Base-by-base conservation (phyloP, 305 asterid species). In the Rubia occidens region DNA sequence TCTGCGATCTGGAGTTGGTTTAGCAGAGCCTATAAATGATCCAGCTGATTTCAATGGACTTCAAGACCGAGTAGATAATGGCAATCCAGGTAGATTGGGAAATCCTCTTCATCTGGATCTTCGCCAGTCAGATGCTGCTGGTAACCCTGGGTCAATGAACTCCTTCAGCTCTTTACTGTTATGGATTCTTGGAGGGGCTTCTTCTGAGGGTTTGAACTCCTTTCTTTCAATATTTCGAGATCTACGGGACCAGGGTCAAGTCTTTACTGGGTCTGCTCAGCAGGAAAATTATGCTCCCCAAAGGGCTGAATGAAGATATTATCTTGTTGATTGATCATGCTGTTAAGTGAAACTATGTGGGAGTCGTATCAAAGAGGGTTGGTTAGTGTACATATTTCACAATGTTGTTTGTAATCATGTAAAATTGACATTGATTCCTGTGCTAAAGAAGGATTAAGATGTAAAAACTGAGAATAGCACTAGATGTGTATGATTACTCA, bases 151-250 rank as follows among this genome's bases (percentile, higher is more conserved):
- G 73, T 86, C 91, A 42, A 75, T 94, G 95, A 94, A 84, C 73
- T 88, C 97, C 8, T 86, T 90, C 70, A 90, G 96, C 77, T 87
- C 96, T 62, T 82, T 89, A 71, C 72, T 94, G 83, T 78, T 89
- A 79, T 89, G 96, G 97, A 89, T 94, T 71, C 86, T 89, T 20
- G 97, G 99, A 51, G 99, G 97, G 66, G 90, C 95, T 67, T 82
- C 97, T 70, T 89, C 99, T 20, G 97, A 94, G 80, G 84, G 96
- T 82, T 85, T 90, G 55, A 90, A 86, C 83, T 94, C 97, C 11
- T 86, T 94, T 53, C 82, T 91, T n/a, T 90, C 99, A 35, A 87
- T 90, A 71, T 94, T 94, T 82, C 78, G 96, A 60, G 97, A 94
- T 73, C 71, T 86, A 24, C 86, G 97, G 80, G 95, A 89, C 79